A percentile compares a stretch with the other conserved stretches of the same genome.
Evolutionary conservation across 2,329 filamentous ascomycete species (phyloP).

Genomic region (Neurospora sp.): DNA sequence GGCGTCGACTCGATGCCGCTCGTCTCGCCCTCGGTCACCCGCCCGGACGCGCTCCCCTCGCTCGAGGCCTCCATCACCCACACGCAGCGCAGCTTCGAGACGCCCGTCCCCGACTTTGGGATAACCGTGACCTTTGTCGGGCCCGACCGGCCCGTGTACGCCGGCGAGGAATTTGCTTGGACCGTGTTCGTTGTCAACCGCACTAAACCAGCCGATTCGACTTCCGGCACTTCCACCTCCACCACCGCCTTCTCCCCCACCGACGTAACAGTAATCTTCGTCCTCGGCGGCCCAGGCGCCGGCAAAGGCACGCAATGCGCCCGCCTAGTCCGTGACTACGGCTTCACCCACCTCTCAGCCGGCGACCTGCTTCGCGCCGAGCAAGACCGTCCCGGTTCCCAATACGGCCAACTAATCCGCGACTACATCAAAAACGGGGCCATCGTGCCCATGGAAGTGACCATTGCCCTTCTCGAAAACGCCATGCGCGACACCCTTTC

Average conservation of each 20-base stretch:
- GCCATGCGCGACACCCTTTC: slow-evolving; percentile 68
- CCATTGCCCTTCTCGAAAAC: slow-evolving; percentile 85
- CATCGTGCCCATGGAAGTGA: slow-evolving; percentile 99
- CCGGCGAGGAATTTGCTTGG: slow-evolving; percentile 62
- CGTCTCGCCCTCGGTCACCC: slow-evolving; percentile 44
- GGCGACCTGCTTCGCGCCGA: slow-evolving; percentile 91
- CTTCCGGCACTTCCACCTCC: slow-evolving; percentile 11
- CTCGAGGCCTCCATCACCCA: slow-evolving; percentile 38
- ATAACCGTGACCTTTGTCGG: slow-evolving; percentile 67
- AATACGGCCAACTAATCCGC: slow-evolving; percentile 90
- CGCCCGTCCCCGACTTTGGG: slow-evolving; percentile 49
- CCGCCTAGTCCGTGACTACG: slow-evolving; percentile 76
- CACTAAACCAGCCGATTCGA: slow-evolving; percentile 29
- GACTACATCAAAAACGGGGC: slow-evolving; percentile 87
- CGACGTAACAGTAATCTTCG: slow-evolving; percentile 87
- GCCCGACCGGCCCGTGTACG: slow-evolving; percentile 43
- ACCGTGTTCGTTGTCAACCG: slow-evolving; percentile 68
- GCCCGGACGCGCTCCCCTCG: slow-evolving; percentile 49
- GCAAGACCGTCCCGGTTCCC: slow-evolving; percentile 72
- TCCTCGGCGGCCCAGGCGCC: slow-evolving; percentile 88
- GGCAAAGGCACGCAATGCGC: slow-evolving; percentile 96
- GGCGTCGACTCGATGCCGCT: slow-evolving; percentile 43
- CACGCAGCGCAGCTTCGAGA: slow-evolving; percentile 31
- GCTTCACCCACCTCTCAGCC: slow-evolving; percentile 86
- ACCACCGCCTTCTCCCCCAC: slow-evolving; percentile 52